Evolutionary conservation across 192 early-diverging fungal species (phyloP), one percentile per base, ranked within the genome.

Genomic region (Mortierella hygrophila): DNA sequence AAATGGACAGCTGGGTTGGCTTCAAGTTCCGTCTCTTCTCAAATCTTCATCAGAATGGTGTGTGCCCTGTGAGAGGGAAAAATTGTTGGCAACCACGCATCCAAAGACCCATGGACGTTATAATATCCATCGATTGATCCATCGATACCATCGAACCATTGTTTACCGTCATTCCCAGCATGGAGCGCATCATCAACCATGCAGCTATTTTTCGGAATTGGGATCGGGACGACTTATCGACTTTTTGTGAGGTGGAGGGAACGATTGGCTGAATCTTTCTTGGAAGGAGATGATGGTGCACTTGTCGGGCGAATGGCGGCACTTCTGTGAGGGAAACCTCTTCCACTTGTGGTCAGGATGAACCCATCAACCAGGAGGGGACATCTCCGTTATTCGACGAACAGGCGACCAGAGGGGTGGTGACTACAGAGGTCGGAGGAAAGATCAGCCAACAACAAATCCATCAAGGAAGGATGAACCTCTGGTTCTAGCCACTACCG

Each of bases 91-190:
- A 23, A 23, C 21, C 7, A 26, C 9, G 26, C n/a, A 65, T 65
- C 60, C 57, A 21, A 63, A 15, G n/a, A 63, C 1, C 57, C 26
- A 65, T 65, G 29, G 60, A 29, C 10, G 13, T 32, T 29, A 29
- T 32, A 8, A 23, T n/a, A 40, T 57, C 71, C 79, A 80, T 80
- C 79, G 70, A 80, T 80, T 72, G 79, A 80, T 80, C 79, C 63
- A 80, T 80, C 79, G 68, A 26, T 21, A 16, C 40, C 46, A 71
- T 42, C 40, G 21, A 42, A 21, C 70, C 20, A 71, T 65, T 26
- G 13, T 11, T 65, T 23, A 4, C 26, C 11, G 11, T 65, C 3
- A 65, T 65, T 29, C 26, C 26, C 60, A 29, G 11, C 29, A 32
- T 9, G 11, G 29, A 65, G 13, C 10, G 3, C n/a, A 32, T 65